These are phyloP conservation scores for Pyricularia sp. DNA, from an alignment of 2,329 filamentous ascomycete species.

Conservation along the genomic window DNA sequence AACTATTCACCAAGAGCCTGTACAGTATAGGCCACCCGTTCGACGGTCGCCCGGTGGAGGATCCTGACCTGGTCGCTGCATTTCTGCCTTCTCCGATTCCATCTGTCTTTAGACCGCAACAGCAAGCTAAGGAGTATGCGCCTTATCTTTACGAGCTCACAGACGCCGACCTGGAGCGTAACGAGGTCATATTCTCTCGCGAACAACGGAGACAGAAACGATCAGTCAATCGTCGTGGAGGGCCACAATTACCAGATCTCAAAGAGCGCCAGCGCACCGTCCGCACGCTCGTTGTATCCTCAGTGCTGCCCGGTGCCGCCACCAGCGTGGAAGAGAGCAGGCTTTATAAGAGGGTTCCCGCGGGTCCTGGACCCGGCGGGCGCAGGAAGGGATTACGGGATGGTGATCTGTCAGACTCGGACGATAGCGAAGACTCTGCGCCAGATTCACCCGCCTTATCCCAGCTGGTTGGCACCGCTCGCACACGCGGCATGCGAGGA, in stretches of 20 bases:
- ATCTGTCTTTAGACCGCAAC: constrained; percentile 76
- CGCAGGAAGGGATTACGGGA: constrained; percentile 31
- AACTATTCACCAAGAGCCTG: constrained; percentile 85
- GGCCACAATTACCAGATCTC: constrained; percentile 86
- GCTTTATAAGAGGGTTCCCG: constrained; percentile 56
- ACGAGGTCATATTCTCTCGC: constrained; percentile 82
- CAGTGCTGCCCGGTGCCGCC: constrained; percentile 79
- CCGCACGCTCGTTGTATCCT: constrained; percentile 81
- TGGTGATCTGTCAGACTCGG: constrained; percentile 73
- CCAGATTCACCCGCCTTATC: constrained; percentile 75
- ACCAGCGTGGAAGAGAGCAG: constrained; percentile 69
- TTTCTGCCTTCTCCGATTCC: constrained; percentile 77
- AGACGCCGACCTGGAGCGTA: constrained; percentile 77
- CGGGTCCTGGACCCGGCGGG: constrained; percentile 1
- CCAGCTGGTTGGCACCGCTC: constrained; percentile 62
- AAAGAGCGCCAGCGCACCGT: constrained; percentile 91
- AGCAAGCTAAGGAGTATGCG: constrained; percentile 85
- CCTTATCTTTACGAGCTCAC: constrained; percentile 91
- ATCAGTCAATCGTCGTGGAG: constrained; percentile 84
- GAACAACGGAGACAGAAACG: constrained; percentile 92
- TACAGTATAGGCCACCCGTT: constrained; percentile 92
- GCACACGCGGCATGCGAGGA: constrained; percentile 78
- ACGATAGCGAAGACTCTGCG: constrained; percentile 79
- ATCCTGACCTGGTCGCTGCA: constrained; percentile 72
- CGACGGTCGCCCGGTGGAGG: constrained; percentile 84